phyloP scores from a whole-genome alignment of 306 rosid species.

The Fagus crenata region DNA sequence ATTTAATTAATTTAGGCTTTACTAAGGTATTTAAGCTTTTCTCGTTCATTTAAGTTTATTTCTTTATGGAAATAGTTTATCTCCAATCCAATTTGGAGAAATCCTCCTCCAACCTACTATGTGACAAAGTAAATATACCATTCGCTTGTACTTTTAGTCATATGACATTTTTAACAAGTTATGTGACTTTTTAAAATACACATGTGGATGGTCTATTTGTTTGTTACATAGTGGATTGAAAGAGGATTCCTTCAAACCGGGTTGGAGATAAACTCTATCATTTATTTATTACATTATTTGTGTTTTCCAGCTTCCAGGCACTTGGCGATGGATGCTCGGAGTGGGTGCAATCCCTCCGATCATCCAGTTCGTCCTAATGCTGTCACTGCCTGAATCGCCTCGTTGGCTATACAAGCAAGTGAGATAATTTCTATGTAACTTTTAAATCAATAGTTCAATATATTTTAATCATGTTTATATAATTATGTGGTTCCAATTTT shows the following conservation, averaged over 20 bases:
- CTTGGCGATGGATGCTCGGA: conserved; percentile 96
- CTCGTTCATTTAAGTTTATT: neutral
- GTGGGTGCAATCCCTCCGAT: conserved; percentile 69
- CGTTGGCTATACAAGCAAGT: conserved; percentile 89
- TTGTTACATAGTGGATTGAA: too few species aligned
- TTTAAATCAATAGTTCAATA: too few species aligned
- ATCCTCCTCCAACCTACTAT: neutral
- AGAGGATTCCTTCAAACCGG: too few species aligned
- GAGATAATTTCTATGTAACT: neutral
- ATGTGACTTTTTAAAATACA: too few species aligned
- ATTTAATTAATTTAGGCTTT: conserved; percentile 74
- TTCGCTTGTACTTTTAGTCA: too few species aligned
- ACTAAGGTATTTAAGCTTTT: conserved; percentile 44
- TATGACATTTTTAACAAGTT: too few species aligned
- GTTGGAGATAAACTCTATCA: too few species aligned
- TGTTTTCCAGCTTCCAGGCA: conserved; percentile 54
- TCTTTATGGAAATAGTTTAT: too few species aligned
- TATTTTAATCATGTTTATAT: too few species aligned
- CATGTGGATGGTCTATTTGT: too few species aligned
- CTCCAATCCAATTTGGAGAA: too few species aligned
- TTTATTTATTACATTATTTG: neutral
- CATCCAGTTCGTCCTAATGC: conserved; percentile 67
- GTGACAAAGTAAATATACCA: neutral
- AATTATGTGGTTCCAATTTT: too few species aligned
- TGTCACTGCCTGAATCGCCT: conserved; percentile 83